Percentiles rank a stretch among this genome's conserved stretches.
Conservation (phyloP, 2,329 filamentous ascomycete species). For the Rhynchosporium agropyri region DNA sequence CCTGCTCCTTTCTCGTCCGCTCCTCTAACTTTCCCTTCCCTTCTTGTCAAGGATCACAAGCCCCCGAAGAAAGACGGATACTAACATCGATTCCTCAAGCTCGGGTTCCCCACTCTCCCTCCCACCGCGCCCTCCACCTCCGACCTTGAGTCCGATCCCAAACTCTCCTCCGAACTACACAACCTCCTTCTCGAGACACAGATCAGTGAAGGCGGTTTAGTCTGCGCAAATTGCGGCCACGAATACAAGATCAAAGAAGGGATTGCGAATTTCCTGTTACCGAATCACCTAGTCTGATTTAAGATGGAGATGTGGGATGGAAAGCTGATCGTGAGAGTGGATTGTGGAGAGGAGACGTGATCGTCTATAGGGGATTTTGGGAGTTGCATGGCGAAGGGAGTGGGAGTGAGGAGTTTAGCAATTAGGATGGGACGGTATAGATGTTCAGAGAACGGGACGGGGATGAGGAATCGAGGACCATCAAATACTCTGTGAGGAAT, state of each 20-base stretch:
- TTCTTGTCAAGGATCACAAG: background rate
- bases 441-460: background rate
- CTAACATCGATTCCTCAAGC: slow-evolving; percentile 50
- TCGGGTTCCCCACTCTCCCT: slow-evolving; percentile 77
- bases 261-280: slow-evolving; percentile 93
- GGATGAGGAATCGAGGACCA: background rate
- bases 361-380: too few species aligned
- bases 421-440: background rate
- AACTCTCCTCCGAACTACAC: slow-evolving; percentile 77
- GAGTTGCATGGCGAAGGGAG: slow-evolving; percentile 35
- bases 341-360: too few species aligned
- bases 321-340: too few species aligned
- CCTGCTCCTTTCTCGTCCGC: background rate
- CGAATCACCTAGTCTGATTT: slow-evolving; percentile 75
- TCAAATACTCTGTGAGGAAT: too few species aligned
- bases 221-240: slow-evolving; percentile 89
- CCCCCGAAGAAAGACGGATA: background rate
- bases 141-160: slow-evolving; percentile 65
- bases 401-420: background rate
- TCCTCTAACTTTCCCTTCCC: slow-evolving; percentile 2
- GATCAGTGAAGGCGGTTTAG: slow-evolving; percentile 83
- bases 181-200: slow-evolving; percentile 84
- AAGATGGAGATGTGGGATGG: too few species aligned
- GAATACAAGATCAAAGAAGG: slow-evolving; percentile 95
- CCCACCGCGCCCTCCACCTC: slow-evolving; percentile 63